A percentile compares a stretch with the other conserved stretches of the same genome.
Evolutionary conservation across 2,329 filamentous ascomycete species (phyloP).

Genomic region (Neonectria ditissima): DNA sequence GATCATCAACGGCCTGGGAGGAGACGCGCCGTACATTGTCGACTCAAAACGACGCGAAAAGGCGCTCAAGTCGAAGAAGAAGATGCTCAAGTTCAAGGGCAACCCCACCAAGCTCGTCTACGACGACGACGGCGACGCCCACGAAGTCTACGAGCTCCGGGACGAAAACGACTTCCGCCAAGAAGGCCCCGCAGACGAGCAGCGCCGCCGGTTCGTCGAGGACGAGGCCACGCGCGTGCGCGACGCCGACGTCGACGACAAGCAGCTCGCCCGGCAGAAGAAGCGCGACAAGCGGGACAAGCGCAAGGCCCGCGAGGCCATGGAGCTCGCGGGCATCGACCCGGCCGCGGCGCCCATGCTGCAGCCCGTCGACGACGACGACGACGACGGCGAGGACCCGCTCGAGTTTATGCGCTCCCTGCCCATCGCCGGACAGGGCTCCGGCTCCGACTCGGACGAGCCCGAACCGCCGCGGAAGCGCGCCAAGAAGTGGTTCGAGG

Average conservation of each 20-base stretch:
- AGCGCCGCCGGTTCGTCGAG: constrained; percentile 82
- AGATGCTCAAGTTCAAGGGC: constrained; percentile 90
- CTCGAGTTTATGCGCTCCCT: constrained; percentile 69
- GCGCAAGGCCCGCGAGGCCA: constrained; percentile 73
- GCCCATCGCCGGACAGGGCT: constrained; percentile 58
- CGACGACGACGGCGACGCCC: constrained; percentile 89
- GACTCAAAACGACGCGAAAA: constrained; percentile 97
- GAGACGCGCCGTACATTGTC: constrained; percentile 80
- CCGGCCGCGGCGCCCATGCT: constrained; percentile 49
- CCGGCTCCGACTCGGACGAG: constrained; percentile 53
- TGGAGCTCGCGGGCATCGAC: constrained; percentile 50
- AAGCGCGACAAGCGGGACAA: constrained; percentile 80
- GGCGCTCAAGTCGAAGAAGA: constrained; percentile 94
- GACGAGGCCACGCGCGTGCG: constrained; percentile 78
- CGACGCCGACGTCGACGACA: constrained; percentile 84
- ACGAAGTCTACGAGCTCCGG: constrained; percentile 88
- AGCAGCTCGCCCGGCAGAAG: constrained; percentile 82
- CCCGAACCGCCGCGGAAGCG: constrained; percentile 64
- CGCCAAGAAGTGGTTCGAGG: constrained; percentile 84
- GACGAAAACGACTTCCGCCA: constrained; percentile 83
- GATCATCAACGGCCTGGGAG: constrained; percentile 75
- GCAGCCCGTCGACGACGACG: constrained; percentile 45
- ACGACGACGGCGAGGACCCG: constrained; percentile 46
- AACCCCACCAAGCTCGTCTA: constrained; percentile 88
- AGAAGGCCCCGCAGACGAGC: constrained; percentile 79